Evolutionary conservation across 176 grass and related monocot species (phyloP).

Genomic region (Phragmites australis): DNA sequence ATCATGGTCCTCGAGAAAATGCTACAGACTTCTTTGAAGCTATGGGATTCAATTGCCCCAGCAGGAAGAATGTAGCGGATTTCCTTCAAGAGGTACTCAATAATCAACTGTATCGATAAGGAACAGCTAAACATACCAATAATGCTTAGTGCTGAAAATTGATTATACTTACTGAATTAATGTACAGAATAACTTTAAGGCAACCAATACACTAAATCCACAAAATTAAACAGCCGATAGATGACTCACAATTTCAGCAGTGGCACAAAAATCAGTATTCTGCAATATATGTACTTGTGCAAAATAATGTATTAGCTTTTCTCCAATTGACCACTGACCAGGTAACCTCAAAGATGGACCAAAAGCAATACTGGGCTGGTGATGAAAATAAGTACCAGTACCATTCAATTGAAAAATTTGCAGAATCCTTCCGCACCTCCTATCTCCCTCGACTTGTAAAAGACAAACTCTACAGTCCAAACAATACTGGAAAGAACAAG

Average conservation of each 20-base stretch:
- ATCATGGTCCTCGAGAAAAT: slow-evolving; percentile 89
- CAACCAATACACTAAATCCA: slow-evolving; percentile 2
- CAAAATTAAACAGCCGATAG: slow-evolving; percentile 6
- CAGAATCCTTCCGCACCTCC: slow-evolving; percentile 52
- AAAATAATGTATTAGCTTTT: slow-evolving; percentile 26
- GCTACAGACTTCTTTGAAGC: slow-evolving; percentile 72
- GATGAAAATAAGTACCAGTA: slow-evolving; percentile 67
- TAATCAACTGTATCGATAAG: background rate
- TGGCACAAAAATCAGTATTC: slow-evolving; percentile 18
- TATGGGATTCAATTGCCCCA: slow-evolving; percentile 87
- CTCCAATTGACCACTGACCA: slow-evolving; percentile 35
- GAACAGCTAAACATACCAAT: slow-evolving; percentile 7
- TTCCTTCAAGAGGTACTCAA: slow-evolving; percentile 93
- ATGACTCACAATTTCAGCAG: slow-evolving; percentile 5
- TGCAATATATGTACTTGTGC: slow-evolving; percentile 5
- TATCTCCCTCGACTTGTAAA: slow-evolving; percentile 41
- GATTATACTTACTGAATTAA: background rate
- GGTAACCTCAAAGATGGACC: slow-evolving; percentile 86
- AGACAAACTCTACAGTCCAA: slow-evolving; percentile 37
- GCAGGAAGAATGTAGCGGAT: slow-evolving; percentile 84
- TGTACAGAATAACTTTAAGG: background rate
- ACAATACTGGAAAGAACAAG: slow-evolving; percentile 38
- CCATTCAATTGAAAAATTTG: slow-evolving; percentile 58
- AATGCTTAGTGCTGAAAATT: background rate
- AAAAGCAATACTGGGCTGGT: slow-evolving; percentile 81